Conservation (phyloP, 495 filamentous ascomycete genomes). For the Daldinia bambusicola region DNA sequence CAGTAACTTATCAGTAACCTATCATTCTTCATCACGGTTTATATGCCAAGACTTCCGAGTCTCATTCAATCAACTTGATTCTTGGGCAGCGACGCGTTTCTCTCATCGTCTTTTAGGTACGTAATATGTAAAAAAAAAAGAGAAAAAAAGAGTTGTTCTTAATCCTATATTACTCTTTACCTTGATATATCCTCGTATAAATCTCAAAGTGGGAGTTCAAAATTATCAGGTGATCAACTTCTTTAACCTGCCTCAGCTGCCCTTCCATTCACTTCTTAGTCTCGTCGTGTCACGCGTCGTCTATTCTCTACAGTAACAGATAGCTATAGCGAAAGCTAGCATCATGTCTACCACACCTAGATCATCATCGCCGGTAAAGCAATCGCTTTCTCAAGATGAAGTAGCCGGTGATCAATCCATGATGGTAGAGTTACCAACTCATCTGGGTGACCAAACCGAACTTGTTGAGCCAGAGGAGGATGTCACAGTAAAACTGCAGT, state of each 20-base stretch:
- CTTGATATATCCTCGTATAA: conserved; percentile 11
- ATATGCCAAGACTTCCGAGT: conserved; percentile 17
- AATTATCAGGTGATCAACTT: conserved; percentile 23
- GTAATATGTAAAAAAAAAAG: background rate
- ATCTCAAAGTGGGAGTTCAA: conserved; percentile 4
- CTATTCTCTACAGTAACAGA: conserved; percentile 32
- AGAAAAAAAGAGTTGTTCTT: background rate
- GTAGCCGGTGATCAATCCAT: conserved; percentile 43
- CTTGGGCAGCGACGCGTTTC: conserved; percentile 44
- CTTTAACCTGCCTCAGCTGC: conserved; percentile 9
- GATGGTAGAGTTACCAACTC: conserved; percentile 48
- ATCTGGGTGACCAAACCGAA: conserved; percentile 38
- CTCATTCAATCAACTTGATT: conserved; percentile 8
- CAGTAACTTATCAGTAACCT: conserved; percentile 20
- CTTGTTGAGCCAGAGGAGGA: conserved; percentile 35
- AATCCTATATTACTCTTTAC: background rate
- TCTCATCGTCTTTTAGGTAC: conserved; percentile 18
- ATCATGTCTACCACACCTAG: conserved; percentile 48
- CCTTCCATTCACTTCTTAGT: conserved; percentile 24
- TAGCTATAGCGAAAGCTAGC: background rate
- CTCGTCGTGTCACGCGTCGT: conserved; percentile 36
- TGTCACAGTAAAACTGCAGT: conserved; percentile 36
- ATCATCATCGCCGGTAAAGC: conserved; percentile 37
- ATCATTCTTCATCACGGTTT: conserved; percentile 6
- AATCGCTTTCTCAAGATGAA: conserved; percentile 36